Evolutionary conservation across 208 protist species (phyloP), one percentile per base, ranked within the genome.

Genomic region (Trypanosoma congolense): DNA sequence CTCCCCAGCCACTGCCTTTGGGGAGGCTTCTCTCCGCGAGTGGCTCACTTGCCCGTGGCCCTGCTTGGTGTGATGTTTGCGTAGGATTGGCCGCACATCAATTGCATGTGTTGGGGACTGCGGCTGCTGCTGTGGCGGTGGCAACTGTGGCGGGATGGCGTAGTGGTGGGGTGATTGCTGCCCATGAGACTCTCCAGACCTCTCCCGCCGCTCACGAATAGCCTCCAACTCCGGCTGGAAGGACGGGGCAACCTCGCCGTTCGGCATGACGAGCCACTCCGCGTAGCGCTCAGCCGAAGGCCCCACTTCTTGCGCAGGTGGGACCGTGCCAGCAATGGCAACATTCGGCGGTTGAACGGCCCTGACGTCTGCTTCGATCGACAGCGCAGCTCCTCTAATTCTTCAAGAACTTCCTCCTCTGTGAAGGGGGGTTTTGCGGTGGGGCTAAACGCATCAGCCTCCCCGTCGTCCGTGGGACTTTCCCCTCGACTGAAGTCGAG

Each of bases 281-380:
- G 42, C 42, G 21, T 46, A 46, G 6, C 10, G 42, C 21, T 46
- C 42, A 6, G 42, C 42, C n/a, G 42, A 6, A 22, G 42, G 18
- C 42, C 42, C 42, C 42, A 46, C 42, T 46, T 46, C 21, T 24
- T 19, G 6, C 18, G 5, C 21, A 46, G 21, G 6, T 25, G 18
- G n/a, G 8, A 46, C 21, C 42, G 42, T 25, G 42, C 42, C 8
- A 46, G 42, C 9, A 46, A 22, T 6, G 42, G 42, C n/a, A 46
- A 46, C 21, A 46, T 22, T 25, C 42, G 42, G 21, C 42, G 42
- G 12, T 24, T 46, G 42, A 46, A 46, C 8, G 42, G 42, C 21
- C 10, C 12, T 24, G 42, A 46, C 18, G 12, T 46, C 9, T 9
- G 18, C 42, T 46, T 8, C 21, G 42, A n/a, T 5, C 42, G 42